Evolutionary conservation across 345 rosid species (phyloP).

Genomic region (Eucalyptus fibrosa): DNA sequence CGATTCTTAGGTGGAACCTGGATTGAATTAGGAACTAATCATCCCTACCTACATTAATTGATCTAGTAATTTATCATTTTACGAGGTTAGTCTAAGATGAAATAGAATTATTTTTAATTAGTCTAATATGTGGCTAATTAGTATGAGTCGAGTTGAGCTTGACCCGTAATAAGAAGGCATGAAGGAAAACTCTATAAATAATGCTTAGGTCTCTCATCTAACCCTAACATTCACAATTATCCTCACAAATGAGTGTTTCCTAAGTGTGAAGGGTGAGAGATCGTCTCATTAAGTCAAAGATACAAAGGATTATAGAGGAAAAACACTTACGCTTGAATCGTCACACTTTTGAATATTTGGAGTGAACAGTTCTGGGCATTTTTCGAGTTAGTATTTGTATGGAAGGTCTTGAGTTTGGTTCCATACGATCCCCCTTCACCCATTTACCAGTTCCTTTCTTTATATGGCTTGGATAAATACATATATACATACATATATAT

Average conservation of each 20-base stretch:
- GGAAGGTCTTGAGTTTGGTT: neutral
- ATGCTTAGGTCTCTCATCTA: too few relatives aligned
- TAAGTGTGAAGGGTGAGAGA: too few relatives aligned
- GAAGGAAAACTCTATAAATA: rapidly evolving
- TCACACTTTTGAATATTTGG: neutral
- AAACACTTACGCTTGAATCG: too few relatives aligned
- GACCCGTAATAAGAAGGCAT: rapidly evolving
- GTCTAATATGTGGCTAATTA: too few relatives aligned
- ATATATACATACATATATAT: too few relatives aligned
- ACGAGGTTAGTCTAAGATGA: rapidly evolving
- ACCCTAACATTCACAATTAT: too few relatives aligned
- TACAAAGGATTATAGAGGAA: too few relatives aligned
- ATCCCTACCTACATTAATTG: too few relatives aligned
- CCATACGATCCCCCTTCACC: neutral
- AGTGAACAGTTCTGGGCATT: neutral
- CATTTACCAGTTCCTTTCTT: neutral
- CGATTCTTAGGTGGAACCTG: too few relatives aligned
- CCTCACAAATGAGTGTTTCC: rapidly evolving
- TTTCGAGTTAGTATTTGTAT: neutral
- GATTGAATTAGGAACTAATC: too few relatives aligned
- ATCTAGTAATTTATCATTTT: too few relatives aligned
- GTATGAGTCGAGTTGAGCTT: rapidly evolving
- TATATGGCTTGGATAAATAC: too few relatives aligned
- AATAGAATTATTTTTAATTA: rapidly evolving
- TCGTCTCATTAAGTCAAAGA: rapidly evolving